Evolutionary conservation across 108 stramenopile species (phyloP), one percentile per base, ranked within the genome.

Genomic region (Nitzschia inconspicua): DNA sequence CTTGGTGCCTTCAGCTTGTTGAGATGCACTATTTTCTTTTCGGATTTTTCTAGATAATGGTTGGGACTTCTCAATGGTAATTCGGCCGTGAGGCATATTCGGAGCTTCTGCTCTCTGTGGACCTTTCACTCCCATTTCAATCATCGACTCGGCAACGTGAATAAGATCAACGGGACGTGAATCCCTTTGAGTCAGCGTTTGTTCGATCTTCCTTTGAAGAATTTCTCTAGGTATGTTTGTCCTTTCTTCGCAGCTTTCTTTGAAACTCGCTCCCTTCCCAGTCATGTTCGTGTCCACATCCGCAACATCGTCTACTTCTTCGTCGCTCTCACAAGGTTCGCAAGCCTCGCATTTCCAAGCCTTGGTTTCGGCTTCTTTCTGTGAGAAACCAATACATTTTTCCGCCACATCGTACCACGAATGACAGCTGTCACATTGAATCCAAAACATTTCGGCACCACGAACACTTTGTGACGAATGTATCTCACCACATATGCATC

Each of bases 391-490:
- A 32, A 84, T 58, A 41, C 83, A 84, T 47, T 66, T 60, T 27
- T 43, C 26, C 0, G 75, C 57, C 31, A 70, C 75, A 66, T 84
- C 70, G 52, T 76, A 73, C 83, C 83, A 84, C 22, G 79, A 60
- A 20, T 73, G 62, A 35, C 83, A 84, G 8, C 30, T 41, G 29
- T 78, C 79, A 47, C 83, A 84, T 52, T 80, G 83, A 7, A 84
- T 50, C 83, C 83, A 84, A 76, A 80, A 84, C 11, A 78, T 77
- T 57, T 58, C 42, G 10, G 58, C 55, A n/a, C n/a, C n/a, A n/a
- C n/a, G n/a, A n/a, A n/a, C n/a, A n/a, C n/a, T n/a, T 4, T 70
- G 77, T 22, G 24, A 19, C 0, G 60, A 55, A 40, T 82, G 81
- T 1, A 63, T 78, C 20, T 68, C 56, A 20, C 81, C 81, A 39